These are phyloP conservation scores for Oryza glumipatula DNA, from an alignment of 176 grass and related monocot genomes.

Conservation along the genomic window DNA sequence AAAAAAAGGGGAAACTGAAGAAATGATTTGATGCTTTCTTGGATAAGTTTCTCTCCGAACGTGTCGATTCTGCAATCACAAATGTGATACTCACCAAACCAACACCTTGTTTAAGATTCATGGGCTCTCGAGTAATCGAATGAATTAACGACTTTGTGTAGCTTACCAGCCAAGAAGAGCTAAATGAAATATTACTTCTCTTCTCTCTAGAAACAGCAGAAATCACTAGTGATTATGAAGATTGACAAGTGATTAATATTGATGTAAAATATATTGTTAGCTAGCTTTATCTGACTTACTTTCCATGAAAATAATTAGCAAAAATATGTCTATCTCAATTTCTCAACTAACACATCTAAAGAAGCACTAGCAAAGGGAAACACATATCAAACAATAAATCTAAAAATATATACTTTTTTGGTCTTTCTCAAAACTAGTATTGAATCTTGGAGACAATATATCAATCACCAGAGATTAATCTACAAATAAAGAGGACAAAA, in stretches of 20 bases:
- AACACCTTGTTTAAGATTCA: conserved; percentile 24
- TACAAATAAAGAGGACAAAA: not conserved
- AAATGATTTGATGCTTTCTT: not conserved
- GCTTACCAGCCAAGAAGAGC: conserved; percentile 32
- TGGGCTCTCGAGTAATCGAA: not conserved
- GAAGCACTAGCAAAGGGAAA: not conserved
- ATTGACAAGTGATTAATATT: not conserved
- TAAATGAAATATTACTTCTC: not conserved
- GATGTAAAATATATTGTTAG: not conserved
- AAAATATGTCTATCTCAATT: not conserved
- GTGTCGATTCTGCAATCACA: conserved; percentile 42
- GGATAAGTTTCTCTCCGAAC: conserved; percentile 28
- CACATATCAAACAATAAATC: not conserved
- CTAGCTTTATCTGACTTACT: not conserved
- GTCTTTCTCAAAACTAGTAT: not conserved
- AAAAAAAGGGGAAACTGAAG: conserved; percentile 11
- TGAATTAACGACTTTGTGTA: not conserved
- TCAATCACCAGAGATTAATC: conserved; percentile 1
- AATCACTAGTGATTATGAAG: not conserved
- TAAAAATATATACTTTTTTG: not conserved
- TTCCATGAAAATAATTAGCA: not conserved
- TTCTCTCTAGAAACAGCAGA: conserved; percentile 35
- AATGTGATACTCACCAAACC: not conserved
- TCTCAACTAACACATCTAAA: not conserved
- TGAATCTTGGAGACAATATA: not conserved